Conservation (phyloP, 495 filamentous ascomycete species). For the Pseudoneurospora amorphoporcata region DNA sequence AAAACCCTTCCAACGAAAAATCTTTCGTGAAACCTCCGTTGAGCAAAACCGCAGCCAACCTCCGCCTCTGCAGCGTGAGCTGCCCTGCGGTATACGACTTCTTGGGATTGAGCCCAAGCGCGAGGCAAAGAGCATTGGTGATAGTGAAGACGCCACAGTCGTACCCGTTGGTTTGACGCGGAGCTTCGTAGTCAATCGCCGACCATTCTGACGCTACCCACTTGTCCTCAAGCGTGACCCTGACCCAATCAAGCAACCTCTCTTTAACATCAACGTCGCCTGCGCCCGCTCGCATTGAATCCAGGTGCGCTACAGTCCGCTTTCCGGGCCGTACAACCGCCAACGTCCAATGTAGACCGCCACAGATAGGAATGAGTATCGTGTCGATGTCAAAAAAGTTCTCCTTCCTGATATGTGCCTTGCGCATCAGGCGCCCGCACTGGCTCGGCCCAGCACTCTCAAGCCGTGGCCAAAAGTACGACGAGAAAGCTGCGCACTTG, state of each 20-base stretch:
- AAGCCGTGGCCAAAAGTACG: conserved; percentile 59
- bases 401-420: conserved; percentile 20
- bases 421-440: conserved; percentile 22
- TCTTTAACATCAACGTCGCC: conserved; percentile 9
- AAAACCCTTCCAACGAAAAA: conserved; percentile 29
- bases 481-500: conserved; percentile 58
- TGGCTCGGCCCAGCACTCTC: conserved; percentile 36
- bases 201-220: conserved; percentile 57
- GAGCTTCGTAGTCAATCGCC: conserved; percentile 32
- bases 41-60: conserved; percentile 60
- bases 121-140: conserved; percentile 61
- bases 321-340: conserved; percentile 56
- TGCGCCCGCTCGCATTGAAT: conserved; percentile 46
- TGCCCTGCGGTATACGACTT: conserved; percentile 43
- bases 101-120: conserved; percentile 52
- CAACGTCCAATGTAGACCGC: conserved; percentile 50
- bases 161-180: conserved; percentile 55
- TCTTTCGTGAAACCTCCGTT: conserved; percentile 51
- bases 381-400: conserved; percentile 36
- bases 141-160: conserved; percentile 79
- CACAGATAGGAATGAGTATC: conserved; percentile 37
- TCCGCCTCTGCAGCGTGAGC: conserved; percentile 46
- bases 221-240: conserved; percentile 42
- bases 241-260: conserved; percentile 41
- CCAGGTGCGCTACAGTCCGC: conserved; percentile 61